A percentile compares a stretch with the other conserved stretches of the same genome.
Conservation (phyloP, 768 basidiomycete genomes). For the Rhizopogon roseolus region DNA sequence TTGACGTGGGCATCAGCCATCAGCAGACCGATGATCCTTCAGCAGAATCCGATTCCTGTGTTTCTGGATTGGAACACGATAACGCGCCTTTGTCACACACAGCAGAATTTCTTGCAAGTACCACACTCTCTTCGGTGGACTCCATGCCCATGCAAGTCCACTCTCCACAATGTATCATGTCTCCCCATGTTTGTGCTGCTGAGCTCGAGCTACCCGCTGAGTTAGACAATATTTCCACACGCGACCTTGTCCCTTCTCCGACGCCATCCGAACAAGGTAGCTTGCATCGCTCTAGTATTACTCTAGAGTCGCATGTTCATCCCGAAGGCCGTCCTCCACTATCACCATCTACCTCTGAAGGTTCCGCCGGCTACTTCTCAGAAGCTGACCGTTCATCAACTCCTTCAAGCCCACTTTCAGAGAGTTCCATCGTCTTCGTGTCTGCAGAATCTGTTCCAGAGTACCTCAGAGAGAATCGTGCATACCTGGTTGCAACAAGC, state of each 20-base stretch:
- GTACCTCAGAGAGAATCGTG: slow-evolving; percentile 25
- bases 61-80: not conserved
- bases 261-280: slow-evolving; percentile 26
- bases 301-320: not conserved
- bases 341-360: not conserved
- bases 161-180: not conserved
- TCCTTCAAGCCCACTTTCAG: slow-evolving; percentile 8
- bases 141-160: not conserved
- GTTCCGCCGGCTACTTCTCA: not conserved
- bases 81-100: not conserved
- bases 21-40: not conserved
- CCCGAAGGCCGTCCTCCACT: not conserved
- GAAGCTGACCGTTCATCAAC: not conserved
- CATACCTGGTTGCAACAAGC: slow-evolving; percentile 26
- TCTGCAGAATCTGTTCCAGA: slow-evolving; percentile 26
- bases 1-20: not conserved
- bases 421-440: slow-evolving; percentile 23
- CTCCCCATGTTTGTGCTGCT: not conserved
- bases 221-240: not conserved
- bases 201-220: not conserved
- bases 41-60: not conserved
- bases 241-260: slow-evolving; percentile 12
- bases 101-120: not conserved
- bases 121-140: not conserved
- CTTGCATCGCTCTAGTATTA: not conserved